Percentiles rank a stretch among this genome's conserved stretches.
phyloP scores from a whole-genome alignment of 495 filamentous ascomycete genomes.

The Talaromyces trachyspermus region DNA sequence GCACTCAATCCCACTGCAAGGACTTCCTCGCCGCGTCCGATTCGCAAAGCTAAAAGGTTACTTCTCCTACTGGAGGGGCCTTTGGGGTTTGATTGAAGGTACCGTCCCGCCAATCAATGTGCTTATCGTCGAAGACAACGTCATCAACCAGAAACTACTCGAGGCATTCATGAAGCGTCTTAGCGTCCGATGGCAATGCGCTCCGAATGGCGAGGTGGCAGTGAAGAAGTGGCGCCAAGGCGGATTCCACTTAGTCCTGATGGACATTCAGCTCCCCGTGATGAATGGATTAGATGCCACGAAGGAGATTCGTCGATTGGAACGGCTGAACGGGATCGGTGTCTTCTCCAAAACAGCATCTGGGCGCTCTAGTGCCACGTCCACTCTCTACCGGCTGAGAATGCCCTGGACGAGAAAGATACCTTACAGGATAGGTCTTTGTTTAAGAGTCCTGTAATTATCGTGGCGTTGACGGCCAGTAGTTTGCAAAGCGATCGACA shows the following conservation, averaged over 20 bases:
- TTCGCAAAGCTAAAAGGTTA: constrained; percentile 39
- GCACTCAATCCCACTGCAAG: constrained; percentile 30
- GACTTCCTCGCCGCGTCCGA: constrained; percentile 31
- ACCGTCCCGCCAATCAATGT: constrained; percentile 96
- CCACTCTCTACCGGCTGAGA: constrained; percentile 10
- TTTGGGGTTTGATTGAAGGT: constrained; percentile 67
- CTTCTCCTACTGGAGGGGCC: constrained; percentile 18
- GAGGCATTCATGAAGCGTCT: constrained; percentile 95
- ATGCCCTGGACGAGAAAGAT: constrained; percentile 46
- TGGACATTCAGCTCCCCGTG: constrained; percentile 97
- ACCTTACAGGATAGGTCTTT: constrained; percentile 56
- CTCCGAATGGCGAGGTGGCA: constrained; percentile 87
- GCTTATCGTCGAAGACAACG: constrained; percentile 95
- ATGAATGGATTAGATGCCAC: constrained; percentile 98
- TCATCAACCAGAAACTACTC: constrained; percentile 87
- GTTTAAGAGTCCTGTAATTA: constrained; percentile 96
- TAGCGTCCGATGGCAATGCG: constrained; percentile 96
- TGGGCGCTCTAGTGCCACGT: constrained; percentile 32
- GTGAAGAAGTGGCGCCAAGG: constrained; percentile 88
- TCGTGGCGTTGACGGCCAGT: constrained; percentile 91
- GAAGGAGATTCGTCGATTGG: constrained; percentile 85
- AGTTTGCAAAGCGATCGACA: constrained; percentile 90
- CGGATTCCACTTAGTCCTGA: constrained; percentile 94
- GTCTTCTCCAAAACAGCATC: constrained; percentile 59
- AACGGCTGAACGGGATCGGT: constrained; percentile 83